Percentiles rank a stretch among this genome's conserved stretches.
These are phyloP conservation scores for Teunomyces stri DNA, from an alignment of 805 yeast genomes.

Conservation along the genomic window DNA sequence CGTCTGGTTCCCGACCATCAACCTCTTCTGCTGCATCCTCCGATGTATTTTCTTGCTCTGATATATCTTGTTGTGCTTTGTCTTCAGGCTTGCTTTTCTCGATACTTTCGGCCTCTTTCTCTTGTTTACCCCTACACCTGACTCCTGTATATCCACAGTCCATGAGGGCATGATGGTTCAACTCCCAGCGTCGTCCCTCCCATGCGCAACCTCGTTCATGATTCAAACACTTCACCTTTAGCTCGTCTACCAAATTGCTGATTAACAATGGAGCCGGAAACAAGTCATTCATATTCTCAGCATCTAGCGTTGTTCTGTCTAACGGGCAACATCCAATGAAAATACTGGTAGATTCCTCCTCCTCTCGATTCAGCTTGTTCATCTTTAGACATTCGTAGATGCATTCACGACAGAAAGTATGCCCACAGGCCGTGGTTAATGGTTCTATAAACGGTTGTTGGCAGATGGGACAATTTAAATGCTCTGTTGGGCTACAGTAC, in stretches of 20 bases:
- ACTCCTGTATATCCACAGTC: slow-evolving; percentile 40
- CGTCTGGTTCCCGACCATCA: slow-evolving; percentile 11
- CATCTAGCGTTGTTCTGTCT: slow-evolving; percentile 51
- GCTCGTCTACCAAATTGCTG: slow-evolving; percentile 59
- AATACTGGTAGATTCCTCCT: slow-evolving; percentile 4
- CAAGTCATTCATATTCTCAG: slow-evolving; percentile 28
- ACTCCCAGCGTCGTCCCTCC: slow-evolving; percentile 58
- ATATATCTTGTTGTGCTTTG: slow-evolving; percentile 4
- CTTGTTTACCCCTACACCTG: slow-evolving; percentile 25
- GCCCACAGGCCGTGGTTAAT: slow-evolving; percentile 45
- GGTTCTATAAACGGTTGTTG: slow-evolving; percentile 62
- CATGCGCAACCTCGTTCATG: slow-evolving; percentile 52
- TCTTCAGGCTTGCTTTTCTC: not conserved
- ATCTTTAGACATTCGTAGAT: slow-evolving; percentile 22
- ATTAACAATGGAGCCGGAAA: slow-evolving; percentile 58
- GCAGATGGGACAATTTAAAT: slow-evolving; percentile 59
- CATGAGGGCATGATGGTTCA: slow-evolving; percentile 45
- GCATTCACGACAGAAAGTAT: slow-evolving; percentile 15
- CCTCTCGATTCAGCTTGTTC: slow-evolving; percentile 18
- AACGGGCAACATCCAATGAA: slow-evolving; percentile 50
- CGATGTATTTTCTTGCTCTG: slow-evolving; percentile 7
- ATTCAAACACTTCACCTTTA: slow-evolving; percentile 56
- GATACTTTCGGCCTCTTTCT: not conserved
- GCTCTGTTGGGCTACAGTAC: slow-evolving; percentile 29
- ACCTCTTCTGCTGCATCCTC: slow-evolving; percentile 11